Percentiles rank a stretch among this genome's conserved stretches.
Conservation (phyloP, 148 eudicot species). For the Bassia scoparia region DNA sequence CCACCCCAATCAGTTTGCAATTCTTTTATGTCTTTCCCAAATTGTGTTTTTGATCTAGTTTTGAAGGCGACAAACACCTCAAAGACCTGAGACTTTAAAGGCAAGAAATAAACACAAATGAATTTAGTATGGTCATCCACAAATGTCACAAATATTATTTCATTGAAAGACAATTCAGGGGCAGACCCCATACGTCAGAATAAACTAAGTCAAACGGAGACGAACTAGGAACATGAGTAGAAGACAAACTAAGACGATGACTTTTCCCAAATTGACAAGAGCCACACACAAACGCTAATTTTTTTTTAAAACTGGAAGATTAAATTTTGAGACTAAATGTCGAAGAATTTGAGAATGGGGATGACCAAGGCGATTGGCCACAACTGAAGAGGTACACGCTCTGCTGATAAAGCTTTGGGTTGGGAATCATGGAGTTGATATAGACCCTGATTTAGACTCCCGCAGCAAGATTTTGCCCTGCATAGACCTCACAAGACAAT, state of each 20-base stretch:
- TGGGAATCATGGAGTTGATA: background rate
- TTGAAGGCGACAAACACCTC: background rate
- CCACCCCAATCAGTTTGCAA: conserved; percentile 17
- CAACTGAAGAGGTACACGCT: background rate
- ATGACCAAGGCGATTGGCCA: background rate
- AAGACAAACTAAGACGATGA: background rate
- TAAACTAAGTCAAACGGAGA: background rate
- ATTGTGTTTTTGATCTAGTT: background rate
- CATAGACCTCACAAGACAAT: too few species aligned
- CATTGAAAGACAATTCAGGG: background rate
- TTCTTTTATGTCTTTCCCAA: too few species aligned
- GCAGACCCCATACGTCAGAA: background rate
- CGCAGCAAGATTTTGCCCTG: background rate
- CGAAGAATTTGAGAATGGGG: background rate
- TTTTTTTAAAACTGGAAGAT: background rate
- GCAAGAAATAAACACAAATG: conserved; percentile 3
- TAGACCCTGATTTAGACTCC: background rate
- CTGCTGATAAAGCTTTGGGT: background rate
- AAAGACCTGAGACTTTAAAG: background rate
- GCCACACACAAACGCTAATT: background rate
- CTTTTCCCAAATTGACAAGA: background rate
- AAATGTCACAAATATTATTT: background rate
- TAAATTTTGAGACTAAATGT: background rate
- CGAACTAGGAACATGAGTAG: background rate
- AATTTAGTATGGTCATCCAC: conserved; percentile 6